A percentile compares a stretch with the other conserved stretches of the same genome.
These are phyloP conservation scores for Penicillium sp. DNA, from an alignment of 2,329 filamentous ascomycete species.

Conservation along the genomic window DNA sequence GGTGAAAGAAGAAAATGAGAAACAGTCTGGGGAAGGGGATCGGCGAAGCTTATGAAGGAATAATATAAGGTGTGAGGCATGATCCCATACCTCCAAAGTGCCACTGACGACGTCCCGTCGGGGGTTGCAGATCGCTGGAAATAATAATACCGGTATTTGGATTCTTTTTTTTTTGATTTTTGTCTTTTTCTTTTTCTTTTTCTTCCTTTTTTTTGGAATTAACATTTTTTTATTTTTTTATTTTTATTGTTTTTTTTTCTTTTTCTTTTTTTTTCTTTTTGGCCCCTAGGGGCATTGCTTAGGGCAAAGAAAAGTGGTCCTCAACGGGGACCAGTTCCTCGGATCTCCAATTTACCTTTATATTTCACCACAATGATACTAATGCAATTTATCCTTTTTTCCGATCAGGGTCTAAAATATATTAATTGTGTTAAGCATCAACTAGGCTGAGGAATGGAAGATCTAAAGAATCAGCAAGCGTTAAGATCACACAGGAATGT, in stretches of 20 bases:
- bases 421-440: conserved; percentile 7
- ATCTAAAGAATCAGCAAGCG: conserved; percentile 19
- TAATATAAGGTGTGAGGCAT: conserved; percentile 32
- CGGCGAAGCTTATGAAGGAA: conserved; percentile 47
- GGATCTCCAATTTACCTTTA: conserved; percentile 23
- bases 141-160: conserved; percentile 22
- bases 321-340: conserved; percentile 36
- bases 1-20: conserved; percentile 21
- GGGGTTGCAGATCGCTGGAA: conserved; percentile 39
- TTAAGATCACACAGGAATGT: conserved; percentile 16
- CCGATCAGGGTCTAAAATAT: conserved; percentile 13
- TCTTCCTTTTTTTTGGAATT: conserved; percentile 12
- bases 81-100: conserved; percentile 30
- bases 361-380: no score
- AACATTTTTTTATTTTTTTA: not conserved
- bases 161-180: not conserved
- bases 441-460: conserved; percentile 26
- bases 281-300: conserved; percentile 8
- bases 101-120: conserved; percentile 44
- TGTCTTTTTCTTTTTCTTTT: not conserved
- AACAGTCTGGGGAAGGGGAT: conserved; percentile 45
- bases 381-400: conserved; percentile 6
- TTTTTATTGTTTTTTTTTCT: not conserved
- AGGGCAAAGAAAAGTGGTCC: conserved; percentile 17
- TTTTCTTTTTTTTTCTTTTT: not conserved